A percentile compares a stretch with the other conserved stretches of the same genome.
phyloP scores from a whole-genome alignment of 2,329 filamentous ascomycete genomes.

The Pestalotiopsis sp. region DNA sequence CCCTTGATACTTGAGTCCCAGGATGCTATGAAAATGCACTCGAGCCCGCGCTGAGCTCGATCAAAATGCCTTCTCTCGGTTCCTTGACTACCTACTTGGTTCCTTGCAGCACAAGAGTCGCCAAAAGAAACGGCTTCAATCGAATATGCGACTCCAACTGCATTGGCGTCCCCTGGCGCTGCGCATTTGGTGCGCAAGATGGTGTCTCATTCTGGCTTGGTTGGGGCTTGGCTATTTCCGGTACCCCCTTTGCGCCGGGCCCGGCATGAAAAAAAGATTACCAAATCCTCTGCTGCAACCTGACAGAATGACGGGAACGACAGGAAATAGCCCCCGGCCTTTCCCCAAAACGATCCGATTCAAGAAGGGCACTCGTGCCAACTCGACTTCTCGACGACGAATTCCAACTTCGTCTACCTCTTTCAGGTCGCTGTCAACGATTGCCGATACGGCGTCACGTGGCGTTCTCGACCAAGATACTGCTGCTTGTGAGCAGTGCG shows the following conservation, averaged over 20 bases:
- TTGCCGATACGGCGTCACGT: too few relatives aligned
- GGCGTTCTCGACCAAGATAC: too few relatives aligned
- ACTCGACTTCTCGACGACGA: too few relatives aligned
- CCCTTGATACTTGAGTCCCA: background rate
- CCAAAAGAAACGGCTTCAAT: background rate
- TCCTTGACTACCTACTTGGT: background rate
- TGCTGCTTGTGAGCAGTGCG: background rate
- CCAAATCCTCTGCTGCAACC: background rate
- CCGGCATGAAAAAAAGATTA: background rate
- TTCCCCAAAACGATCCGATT: background rate
- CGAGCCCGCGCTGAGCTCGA: background rate
- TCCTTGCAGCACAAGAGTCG: background rate
- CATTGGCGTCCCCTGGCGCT: background rate
- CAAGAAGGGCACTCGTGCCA: background rate
- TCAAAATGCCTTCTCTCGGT: background rate
- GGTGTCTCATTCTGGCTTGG: background rate
- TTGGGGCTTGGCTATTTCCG: background rate
- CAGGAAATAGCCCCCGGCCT: background rate
- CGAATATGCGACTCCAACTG: background rate
- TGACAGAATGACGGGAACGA: background rate
- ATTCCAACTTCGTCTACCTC: too few relatives aligned
- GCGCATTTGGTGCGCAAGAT: background rate
- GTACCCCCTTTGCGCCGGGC: background rate
- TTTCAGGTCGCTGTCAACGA: too few relatives aligned
- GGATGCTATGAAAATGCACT: background rate